Evolutionary conservation across 257 asterid genomes (phyloP), one percentile per base, ranked within the genome.

Genomic region (Fraxinus cuspidata): DNA sequence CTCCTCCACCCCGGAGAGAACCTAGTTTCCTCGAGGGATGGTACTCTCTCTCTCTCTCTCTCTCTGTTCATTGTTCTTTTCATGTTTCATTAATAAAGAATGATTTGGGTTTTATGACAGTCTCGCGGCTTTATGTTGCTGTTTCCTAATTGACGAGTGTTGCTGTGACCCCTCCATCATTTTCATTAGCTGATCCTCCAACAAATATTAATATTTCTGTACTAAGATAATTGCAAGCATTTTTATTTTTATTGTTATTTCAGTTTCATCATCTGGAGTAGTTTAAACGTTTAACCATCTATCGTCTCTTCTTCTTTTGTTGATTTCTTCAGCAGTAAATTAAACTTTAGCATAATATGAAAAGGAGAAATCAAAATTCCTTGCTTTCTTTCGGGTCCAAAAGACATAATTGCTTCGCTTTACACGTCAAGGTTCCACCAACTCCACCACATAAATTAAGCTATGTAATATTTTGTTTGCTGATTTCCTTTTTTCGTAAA

Each of bases 11-110:
- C 19, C 87, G 86, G 65, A 89, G 89, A 81, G 74, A 86, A 72
- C 81, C 89, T 31, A 85, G 90, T 72, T 92, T 92, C 80, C 93
- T 92, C 1, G 95, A 92, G 80, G 97, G 96, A 84, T 92, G 96
- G 96, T 92, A 86, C 47, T 58, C 31, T 11, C 0, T 10, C 0
- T 1, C 0, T 1, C 10, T 23, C 53, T 37, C 71, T 47, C 56
- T 44, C 76, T 51, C 60, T 10, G n/a, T 35, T 3, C 2, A 16
- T 6, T 60, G 23, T 19, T 23, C 40, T 7, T 4, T 19, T n/a
- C 28, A 21, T 5, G 8, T 7, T 40, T 7, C 7, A n/a, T 40
- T 0, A 4, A 8, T 40, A 16, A 19, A 32, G 5, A 42, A 23
- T 37, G 49, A 42, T 42, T 40, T 42, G 16, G 3, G 19, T 70